A percentile compares a stretch with the other conserved stretches of the same genome.
These are phyloP conservation scores for Sordariomycetes sp. DNA, from an alignment of 2,329 filamentous ascomycete species.

Conservation along the genomic window DNA sequence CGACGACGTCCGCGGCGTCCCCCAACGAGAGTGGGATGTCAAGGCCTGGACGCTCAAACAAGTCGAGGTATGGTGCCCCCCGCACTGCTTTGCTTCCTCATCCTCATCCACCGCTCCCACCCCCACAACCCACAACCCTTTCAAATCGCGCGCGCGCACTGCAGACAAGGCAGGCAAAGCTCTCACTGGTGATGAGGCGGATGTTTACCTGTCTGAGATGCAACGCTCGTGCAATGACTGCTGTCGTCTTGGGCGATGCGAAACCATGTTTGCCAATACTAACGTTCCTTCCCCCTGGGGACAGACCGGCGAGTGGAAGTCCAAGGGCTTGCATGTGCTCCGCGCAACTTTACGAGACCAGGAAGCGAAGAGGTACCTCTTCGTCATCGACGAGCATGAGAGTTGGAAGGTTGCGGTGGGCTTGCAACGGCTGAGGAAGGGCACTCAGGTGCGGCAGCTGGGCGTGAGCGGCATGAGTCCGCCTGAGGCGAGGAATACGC, in stretches of 20 bases:
- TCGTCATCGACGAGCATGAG: constrained; percentile 55
- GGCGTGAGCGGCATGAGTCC: constrained; percentile 47
- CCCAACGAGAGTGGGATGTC: constrained; percentile 97
- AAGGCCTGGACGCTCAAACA: constrained; percentile 96
- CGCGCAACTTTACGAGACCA: constrained; percentile 57
- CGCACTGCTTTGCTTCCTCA: constrained; percentile 45
- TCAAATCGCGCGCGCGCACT: constrained; percentile 32
- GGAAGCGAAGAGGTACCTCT: constrained; percentile 57
- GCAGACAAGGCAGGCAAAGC: constrained; percentile 37
- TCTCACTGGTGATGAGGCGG: constrained; percentile 55
- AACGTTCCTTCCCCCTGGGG: constrained; percentile 26
- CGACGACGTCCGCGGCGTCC: constrained; percentile 81
- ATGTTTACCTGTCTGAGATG: constrained; percentile 54
- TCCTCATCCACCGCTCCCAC: constrained; percentile 29
- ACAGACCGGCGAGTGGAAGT: constrained; percentile 45
- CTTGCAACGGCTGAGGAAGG: constrained; percentile 49
- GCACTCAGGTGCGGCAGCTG: constrained; percentile 50
- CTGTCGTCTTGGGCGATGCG: constrained; percentile 46
- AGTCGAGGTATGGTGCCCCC: constrained; percentile 78
- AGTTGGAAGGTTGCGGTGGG: constrained; percentile 59
- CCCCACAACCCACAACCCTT: constrained; percentile 20
- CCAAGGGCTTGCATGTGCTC: constrained; percentile 50
- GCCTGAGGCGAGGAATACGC: constrained; percentile 41
- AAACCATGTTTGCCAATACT: constrained; percentile 29
- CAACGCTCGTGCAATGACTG: constrained; percentile 55